Conservation (phyloP, 1,284 basidiomycete species). For the Pseudozyma hubeiensis region DNA sequence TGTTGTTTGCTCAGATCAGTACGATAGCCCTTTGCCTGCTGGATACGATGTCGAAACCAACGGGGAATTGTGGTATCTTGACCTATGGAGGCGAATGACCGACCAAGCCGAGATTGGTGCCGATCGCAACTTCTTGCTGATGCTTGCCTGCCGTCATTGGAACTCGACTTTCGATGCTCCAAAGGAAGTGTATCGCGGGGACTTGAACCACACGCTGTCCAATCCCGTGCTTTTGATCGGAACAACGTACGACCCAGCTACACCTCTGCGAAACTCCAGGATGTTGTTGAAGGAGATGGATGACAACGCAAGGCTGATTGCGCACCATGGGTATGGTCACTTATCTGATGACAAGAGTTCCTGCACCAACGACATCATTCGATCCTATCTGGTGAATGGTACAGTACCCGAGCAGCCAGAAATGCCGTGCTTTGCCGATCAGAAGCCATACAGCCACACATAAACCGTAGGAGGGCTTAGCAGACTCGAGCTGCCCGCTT, state of each 20-base stretch:
- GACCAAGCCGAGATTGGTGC: constrained; percentile 28
- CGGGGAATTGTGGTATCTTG: constrained; percentile 27
- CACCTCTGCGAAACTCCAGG: constrained; percentile 30
- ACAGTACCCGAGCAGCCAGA: constrained; percentile 1
- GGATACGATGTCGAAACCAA: constrained; percentile 11
- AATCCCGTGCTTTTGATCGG: constrained; percentile 34
- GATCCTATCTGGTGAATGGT: constrained; percentile 1
- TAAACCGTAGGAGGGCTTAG: neutral
- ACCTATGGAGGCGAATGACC: constrained; percentile 28
- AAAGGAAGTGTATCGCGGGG: constrained; percentile 37
- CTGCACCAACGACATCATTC: neutral
- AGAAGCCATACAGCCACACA: constrained; percentile 1
- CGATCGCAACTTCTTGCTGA: constrained; percentile 26
- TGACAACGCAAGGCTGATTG: constrained; percentile 30
- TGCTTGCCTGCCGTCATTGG: constrained; percentile 44
- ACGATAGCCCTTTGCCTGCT: constrained; percentile 17
- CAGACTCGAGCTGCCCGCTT: too few species aligned
- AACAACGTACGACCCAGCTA: constrained; percentile 39
- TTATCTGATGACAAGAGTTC: neutral
- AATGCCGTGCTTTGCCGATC: constrained; percentile 2
- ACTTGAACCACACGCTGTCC: constrained; percentile 17
- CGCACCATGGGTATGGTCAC: constrained; percentile 7
- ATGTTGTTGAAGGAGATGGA: constrained; percentile 35
- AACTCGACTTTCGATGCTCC: constrained; percentile 17
- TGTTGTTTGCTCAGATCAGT: constrained; percentile 42